Evolutionary conservation across 116 monocot species (phyloP), one percentile per base, ranked within the genome.

Genomic region (Posidonia oceanica): DNA sequence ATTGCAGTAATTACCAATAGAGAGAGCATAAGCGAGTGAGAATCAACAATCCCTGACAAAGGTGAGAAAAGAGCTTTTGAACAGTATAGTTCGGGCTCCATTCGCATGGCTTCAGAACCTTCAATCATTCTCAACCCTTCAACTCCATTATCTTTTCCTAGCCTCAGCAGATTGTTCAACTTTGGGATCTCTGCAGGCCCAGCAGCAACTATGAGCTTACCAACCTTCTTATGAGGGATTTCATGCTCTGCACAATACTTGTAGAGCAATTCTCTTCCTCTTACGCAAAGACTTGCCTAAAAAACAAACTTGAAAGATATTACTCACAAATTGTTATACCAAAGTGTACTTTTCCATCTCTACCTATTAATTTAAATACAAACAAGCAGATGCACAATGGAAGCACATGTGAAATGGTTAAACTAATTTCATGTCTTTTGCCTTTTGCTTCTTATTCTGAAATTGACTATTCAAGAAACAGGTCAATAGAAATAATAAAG

Each of bases 141-240:
- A 52, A 97, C 82, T 20, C 89, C 89, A 77, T 91, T 89, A 40
- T 82, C 83, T 39, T 42, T 69, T 12, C 89, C 97, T 48, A 68
- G 63, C 29, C 51, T 82, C 54, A 85, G 52, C 23, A 97, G 75
- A 68, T 74, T 61, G 69, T 82, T 81, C 77, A 92, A 74, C 75
- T 83, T 91, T 61, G 85, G 81, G 48, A 87, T 75, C 73, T 97
- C 87, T 62, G 89, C 76, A 80, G 61, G 57, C 56, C 92, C 77
- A 39, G 83, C 85, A 73, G 91, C 97, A 76, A 97, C 97, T 63
- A 97, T 97, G 52, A 97, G 87, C 77, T 97, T 97, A 70, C 97
- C 97, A 51, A 82, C 73, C 76, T 80, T 75, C 62, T 82, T 85
- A 71, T 97, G 83, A 37, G 91, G 89, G 55, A 97, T 97, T 38